Base-by-base conservation (phyloP, 2,329 filamentous ascomycete genomes). In the Fusarium virguliforme region DNA sequence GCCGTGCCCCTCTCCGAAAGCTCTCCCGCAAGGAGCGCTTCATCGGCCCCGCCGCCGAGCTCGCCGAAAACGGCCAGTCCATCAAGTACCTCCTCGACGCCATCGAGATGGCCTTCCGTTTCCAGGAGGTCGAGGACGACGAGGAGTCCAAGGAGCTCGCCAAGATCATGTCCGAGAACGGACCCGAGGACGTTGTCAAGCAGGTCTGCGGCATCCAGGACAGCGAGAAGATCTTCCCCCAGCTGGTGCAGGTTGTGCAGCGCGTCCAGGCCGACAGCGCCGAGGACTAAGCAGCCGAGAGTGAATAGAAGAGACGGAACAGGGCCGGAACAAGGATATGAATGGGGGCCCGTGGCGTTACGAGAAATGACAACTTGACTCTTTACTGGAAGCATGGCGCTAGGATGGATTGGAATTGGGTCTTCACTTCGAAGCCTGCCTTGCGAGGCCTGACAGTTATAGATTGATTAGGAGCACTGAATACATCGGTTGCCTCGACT, bases 21-120 rank as follows among this genome's bases (percentile, higher is more conserved):
- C 88, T 99, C 35, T 92, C 92, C 72, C 93, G 95, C 82, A 96
- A 97, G 85, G 96, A 99, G 85, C 94, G 96, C 48, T 97, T 99
- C 85, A 91, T 99, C 75, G 94, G 93, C 50, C 96, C 96, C 6
- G 95, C 96, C 50, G 90, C 93, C 9, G 92, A 97, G 83, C 89
- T 99, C 18, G 94, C 94, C 50, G 94, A 97, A 86, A 86, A 88
- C 66, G 94, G 90, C 65, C 86, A 94, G 82, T 88, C 89, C 75
- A 92, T 91, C 80, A 87, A 90, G 64, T 90, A 89, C 59, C 87
- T 99, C 32, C 85, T 98, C 59, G 92, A 91, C 64, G 93, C 94
- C 22, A 89, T 96, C 50, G 95, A 98, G 86, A 94, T 95, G 90
- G 91, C 94, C 7, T 91, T 99, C 81, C 93, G 92, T 70, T 99